These are phyloP conservation scores for Termitomyces sp. DNA, from an alignment of 1,284 basidiomycete species.

Conservation along the genomic window DNA sequence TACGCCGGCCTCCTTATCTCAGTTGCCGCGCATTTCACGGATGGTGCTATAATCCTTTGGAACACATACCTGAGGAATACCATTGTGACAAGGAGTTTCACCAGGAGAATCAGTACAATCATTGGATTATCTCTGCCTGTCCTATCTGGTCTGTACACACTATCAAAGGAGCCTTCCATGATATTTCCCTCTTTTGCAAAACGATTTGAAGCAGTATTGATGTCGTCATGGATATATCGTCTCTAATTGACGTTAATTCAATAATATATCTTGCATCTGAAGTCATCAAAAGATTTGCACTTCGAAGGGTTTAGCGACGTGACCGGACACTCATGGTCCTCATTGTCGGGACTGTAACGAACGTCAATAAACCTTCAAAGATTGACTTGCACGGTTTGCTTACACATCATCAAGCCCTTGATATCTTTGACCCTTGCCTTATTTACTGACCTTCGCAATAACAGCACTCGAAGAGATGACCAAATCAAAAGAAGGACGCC, in stretches of 20 bases:
- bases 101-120: slow-evolving; percentile 23
- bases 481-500: slow-evolving; percentile 56
- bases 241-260: slow-evolving; percentile 7
- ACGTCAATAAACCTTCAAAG: slow-evolving; percentile 8
- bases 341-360: slow-evolving; percentile 55
- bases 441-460: slow-evolving; percentile 52
- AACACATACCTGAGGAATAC: slow-evolving; percentile 36
- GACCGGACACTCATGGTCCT: slow-evolving; percentile 63
- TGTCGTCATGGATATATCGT: slow-evolving; percentile 27
- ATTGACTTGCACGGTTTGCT: slow-evolving; percentile 22
- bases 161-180: slow-evolving; percentile 56
- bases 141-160: slow-evolving; percentile 45
- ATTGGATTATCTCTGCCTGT: slow-evolving; percentile 41
- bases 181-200: slow-evolving; percentile 45
- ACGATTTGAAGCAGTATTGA: slow-evolving; percentile 40
- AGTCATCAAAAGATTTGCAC: neutral
- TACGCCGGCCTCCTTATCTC: slow-evolving; percentile 54
- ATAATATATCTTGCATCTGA: neutral
- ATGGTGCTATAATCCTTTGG: slow-evolving; percentile 54
- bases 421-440: slow-evolving; percentile 58
- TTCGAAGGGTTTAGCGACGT: slow-evolving; percentile 12
- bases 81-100: slow-evolving; percentile 9
- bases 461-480: slow-evolving; percentile 53
- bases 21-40: slow-evolving; percentile 51
- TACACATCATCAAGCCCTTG: slow-evolving; percentile 65